A percentile compares a stretch with the other conserved stretches of the same genome.
phyloP scores from a whole-genome alignment of 2,329 filamentous ascomycete species.

The Fusarium torreyae region DNA sequence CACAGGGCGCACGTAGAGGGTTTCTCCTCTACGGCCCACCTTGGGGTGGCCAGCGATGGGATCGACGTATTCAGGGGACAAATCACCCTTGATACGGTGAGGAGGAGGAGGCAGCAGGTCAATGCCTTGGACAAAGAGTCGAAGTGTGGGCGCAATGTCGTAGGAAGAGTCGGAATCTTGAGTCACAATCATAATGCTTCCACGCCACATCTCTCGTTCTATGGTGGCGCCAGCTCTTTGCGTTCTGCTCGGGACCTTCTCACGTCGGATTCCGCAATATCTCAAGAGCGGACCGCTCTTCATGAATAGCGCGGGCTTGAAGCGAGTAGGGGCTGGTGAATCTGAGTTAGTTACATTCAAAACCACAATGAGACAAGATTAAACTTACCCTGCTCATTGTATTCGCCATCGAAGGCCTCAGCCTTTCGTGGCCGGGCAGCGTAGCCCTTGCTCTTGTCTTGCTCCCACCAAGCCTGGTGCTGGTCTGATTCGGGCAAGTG shows the following conservation, averaged over 20 bases:
- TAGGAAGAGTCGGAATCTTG: conserved; percentile 88
- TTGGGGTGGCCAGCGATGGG: conserved; percentile 91
- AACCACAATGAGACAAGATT: not conserved
- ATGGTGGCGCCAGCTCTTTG: conserved; percentile 47
- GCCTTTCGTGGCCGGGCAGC: conserved; percentile 67
- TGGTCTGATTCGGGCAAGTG: conserved; percentile 59
- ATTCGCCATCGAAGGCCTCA: conserved; percentile 77
- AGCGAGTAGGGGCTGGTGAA: conserved; percentile 73
- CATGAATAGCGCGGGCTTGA: conserved; percentile 86
- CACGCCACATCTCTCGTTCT: conserved; percentile 89
- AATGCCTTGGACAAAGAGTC: conserved; percentile 89
- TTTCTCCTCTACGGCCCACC: conserved; percentile 85
- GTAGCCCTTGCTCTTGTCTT: conserved; percentile 63
- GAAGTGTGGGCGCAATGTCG: conserved; percentile 81
- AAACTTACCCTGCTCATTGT: conserved; percentile 73
- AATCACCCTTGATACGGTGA: conserved; percentile 73
- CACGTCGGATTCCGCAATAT: conserved; percentile 85
- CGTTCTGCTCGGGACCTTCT: conserved; percentile 62
- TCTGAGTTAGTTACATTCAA: conserved; percentile 27
- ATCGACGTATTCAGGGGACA: conserved; percentile 88
- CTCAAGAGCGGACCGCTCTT: conserved; percentile 92
- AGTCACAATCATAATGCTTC: conserved; percentile 96
- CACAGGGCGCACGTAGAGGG: conserved; percentile 90
- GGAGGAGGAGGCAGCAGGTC: conserved; percentile 86
- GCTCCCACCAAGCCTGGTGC: conserved; percentile 84